Percentiles rank a stretch among this genome's conserved stretches.
These are phyloP conservation scores for Puccinia hordei DNA, from an alignment of 1,284 basidiomycete species.

Conservation along the genomic window DNA sequence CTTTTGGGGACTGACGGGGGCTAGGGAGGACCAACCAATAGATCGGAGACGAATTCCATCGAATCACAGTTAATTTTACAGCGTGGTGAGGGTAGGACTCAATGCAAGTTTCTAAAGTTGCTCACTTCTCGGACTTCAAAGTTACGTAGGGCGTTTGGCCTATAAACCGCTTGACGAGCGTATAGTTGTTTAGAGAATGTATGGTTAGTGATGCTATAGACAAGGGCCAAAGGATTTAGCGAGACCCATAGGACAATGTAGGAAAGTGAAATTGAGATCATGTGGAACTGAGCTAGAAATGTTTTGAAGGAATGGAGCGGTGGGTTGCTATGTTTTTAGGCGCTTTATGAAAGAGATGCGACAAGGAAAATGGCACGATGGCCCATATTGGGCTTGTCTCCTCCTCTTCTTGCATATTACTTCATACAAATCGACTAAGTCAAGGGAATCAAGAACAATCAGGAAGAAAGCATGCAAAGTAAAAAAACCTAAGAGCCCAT, in stretches of 20 bases:
- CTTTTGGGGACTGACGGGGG: slow-evolving; percentile 35
- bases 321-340: too few species aligned
- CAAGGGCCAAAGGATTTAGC: neutral
- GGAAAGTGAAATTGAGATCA: neutral
- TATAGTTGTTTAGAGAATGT: neutral
- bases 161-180: slow-evolving; percentile 9
- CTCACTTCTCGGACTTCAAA: slow-evolving; percentile 49
- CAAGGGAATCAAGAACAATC: neutral
- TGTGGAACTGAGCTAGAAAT: neutral
- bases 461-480: neutral
- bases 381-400: too few species aligned
- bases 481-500: neutral
- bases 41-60: neutral
- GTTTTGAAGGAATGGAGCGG: neutral
- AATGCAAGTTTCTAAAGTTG: neutral
- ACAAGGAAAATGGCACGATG: too few species aligned
- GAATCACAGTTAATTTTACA: neutral
- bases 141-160: slow-evolving; percentile 20
- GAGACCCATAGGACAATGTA: neutral
- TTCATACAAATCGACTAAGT: too few species aligned
- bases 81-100: neutral
- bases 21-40: neutral
- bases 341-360: too few species aligned
- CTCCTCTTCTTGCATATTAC: neutral
- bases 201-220: neutral